Evolutionary conservation across 2,329 filamentous ascomycete species (phyloP).

Genomic region (Hortaea werneckii): DNA sequence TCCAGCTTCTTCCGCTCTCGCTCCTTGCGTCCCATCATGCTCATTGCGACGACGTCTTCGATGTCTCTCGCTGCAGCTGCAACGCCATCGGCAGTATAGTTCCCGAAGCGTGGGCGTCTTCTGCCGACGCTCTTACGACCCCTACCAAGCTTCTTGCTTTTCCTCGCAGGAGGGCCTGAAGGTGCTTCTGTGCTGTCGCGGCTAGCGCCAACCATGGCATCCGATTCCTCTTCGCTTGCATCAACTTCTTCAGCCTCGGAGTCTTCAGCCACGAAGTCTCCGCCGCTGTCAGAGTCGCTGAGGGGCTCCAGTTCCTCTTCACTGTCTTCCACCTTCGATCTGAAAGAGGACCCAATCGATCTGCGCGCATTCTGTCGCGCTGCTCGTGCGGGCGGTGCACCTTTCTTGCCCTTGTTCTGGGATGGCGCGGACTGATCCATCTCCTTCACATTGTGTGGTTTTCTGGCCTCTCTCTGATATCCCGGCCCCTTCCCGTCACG

Average conservation of each 20-base stretch:
- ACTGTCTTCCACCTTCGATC: constrained; percentile 27
- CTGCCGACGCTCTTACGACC: constrained; percentile 3
- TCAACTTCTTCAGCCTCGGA: constrained; percentile 21
- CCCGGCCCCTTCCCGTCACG: constrained; percentile 1
- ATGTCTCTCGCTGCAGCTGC: constrained; percentile 10
- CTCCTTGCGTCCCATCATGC: constrained; percentile 20
- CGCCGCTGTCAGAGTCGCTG: constrained; percentile 17
- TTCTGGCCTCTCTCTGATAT: constrained; percentile 3
- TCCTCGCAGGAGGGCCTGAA: constrained; percentile 1
- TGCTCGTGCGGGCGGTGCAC: constrained; percentile 8
- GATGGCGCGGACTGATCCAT: constrained; percentile 1
- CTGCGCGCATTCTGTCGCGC: constrained; percentile 14
- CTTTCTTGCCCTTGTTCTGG: constrained; percentile 10
- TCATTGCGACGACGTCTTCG: constrained; percentile 12
- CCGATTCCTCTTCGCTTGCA: constrained; percentile 25
- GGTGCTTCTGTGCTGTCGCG: constrained; percentile 3
- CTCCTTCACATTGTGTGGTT: constrained; percentile 9
- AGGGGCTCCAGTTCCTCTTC: constrained; percentile 28
- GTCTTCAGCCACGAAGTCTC: constrained; percentile 18
- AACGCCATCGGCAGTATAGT: constrained; percentile 12
- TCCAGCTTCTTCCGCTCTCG: constrained; percentile 60
- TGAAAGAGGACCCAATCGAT: constrained; percentile 19
- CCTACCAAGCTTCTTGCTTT: not conserved
- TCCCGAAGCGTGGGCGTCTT: constrained; percentile 13
- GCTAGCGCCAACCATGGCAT: constrained; percentile 7